Evolutionary conservation across 148 eudicot genomes (phyloP).

Genomic region (Polygonum maritimum): DNA sequence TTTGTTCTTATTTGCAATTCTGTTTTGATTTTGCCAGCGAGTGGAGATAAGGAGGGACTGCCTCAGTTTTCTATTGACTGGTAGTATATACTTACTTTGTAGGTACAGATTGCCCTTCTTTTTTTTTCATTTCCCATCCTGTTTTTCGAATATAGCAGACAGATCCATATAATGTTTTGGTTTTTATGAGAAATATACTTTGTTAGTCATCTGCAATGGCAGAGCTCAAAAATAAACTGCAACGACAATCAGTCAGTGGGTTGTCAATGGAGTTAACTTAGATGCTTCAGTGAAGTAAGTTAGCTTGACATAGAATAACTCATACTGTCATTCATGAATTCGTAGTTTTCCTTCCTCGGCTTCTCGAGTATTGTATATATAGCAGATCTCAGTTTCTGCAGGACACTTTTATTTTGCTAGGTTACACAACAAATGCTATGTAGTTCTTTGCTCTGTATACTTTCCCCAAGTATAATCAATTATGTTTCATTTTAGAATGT

Average conservation of each 20-base stretch:
- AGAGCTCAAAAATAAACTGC: background rate
- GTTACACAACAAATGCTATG: background rate
- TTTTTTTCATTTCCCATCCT: background rate
- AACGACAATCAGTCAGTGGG: background rate
- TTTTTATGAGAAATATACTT: background rate
- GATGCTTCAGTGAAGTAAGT: too few relatives aligned
- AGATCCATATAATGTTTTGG: background rate
- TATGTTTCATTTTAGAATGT: background rate
- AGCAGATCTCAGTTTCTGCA: background rate
- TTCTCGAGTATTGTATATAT: background rate
- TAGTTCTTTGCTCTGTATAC: background rate
- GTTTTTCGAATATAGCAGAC: too few relatives aligned
- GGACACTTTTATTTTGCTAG: background rate
- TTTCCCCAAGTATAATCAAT: background rate
- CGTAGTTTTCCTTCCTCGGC: background rate
- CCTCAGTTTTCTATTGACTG: background rate
- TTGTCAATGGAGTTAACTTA: background rate
- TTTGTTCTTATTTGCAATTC: background rate
- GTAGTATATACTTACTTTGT: background rate
- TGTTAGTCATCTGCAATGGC: background rate
- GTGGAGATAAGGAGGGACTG: constrained; percentile 1
- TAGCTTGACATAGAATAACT: background rate
- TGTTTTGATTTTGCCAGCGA: background rate
- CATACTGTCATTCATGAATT: background rate
- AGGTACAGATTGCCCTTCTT: background rate